A percentile compares a stretch with the other conserved stretches of the same genome.
Evolutionary conservation across 768 basidiomycete genomes (phyloP).

Genomic region (Mycena venus): DNA sequence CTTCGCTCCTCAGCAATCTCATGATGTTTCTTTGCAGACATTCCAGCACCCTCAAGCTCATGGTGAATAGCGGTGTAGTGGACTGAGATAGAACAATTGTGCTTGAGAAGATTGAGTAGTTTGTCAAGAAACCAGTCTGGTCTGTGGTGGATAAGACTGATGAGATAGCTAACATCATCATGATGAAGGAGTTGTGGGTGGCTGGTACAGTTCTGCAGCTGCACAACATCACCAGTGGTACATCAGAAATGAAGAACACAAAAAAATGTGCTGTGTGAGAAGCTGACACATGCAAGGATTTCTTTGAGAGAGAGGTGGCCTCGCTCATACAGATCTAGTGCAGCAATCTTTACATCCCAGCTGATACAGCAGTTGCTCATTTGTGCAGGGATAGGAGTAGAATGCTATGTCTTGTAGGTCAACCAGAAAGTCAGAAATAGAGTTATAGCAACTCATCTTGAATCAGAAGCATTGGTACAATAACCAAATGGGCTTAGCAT

Average conservation of each 20-base stretch:
- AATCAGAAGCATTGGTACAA: too few species aligned
- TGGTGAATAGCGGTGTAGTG: conserved; percentile 49
- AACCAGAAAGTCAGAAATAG: too few species aligned
- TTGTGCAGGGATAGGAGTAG: too few species aligned
- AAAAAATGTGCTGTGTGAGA: conserved; percentile 39
- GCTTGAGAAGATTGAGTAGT: conserved; percentile 39
- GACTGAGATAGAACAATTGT: conserved; percentile 47
- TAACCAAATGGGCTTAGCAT: too few species aligned
- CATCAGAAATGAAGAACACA: conserved; percentile 40
- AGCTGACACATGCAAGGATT: conserved; percentile 40
- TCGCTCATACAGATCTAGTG: conserved; percentile 39
- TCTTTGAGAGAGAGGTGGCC: conserved; percentile 34
- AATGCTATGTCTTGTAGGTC: too few species aligned
- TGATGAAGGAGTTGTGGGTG: conserved; percentile 7
- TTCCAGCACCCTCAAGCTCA: conserved; percentile 42
- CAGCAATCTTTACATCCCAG: conserved; percentile 45
- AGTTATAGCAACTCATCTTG: too few species aligned
- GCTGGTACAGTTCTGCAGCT: background rate
- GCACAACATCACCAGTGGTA: conserved; percentile 44
- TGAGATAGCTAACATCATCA: conserved; percentile 40
- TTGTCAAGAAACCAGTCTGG: conserved; percentile 52
- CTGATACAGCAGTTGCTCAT: conserved; percentile 34
- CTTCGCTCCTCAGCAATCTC: conserved; percentile 47
- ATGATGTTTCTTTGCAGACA: conserved; percentile 44
- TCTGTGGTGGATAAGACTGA: conserved; percentile 27